These are phyloP conservation scores for Aeminium ludgeri DNA, from an alignment of 495 filamentous ascomycete genomes.

Conservation along the genomic window DNA sequence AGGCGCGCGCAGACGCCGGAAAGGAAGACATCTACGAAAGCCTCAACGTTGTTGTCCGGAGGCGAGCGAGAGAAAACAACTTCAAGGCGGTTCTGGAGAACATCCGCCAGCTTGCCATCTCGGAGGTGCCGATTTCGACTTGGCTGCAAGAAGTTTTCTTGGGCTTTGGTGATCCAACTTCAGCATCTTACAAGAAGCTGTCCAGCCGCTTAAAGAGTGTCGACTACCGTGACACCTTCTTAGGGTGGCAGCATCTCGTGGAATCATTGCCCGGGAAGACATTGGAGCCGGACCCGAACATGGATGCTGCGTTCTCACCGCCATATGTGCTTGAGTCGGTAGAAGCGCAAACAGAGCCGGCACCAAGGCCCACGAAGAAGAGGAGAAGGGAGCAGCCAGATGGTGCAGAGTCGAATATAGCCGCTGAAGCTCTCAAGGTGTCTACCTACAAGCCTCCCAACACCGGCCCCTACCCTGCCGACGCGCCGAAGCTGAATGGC, in stretches of 20 bases:
- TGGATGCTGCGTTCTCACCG: conserved; percentile 58
- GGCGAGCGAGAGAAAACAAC: conserved; percentile 85
- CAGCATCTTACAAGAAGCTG: conserved; percentile 70
- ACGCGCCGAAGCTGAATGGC: conserved; percentile 66
- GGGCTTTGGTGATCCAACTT: conserved; percentile 81
- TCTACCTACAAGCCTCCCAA: conserved; percentile 87
- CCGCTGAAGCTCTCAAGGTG: conserved; percentile 53
- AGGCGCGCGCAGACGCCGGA: conserved; percentile 41
- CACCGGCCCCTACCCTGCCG: conserved; percentile 78
- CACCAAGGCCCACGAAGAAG: conserved; percentile 47
- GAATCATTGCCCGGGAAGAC: conserved; percentile 72
- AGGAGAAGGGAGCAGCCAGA: conserved; percentile 51
- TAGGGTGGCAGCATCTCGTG: conserved; percentile 87
- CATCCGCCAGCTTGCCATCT: conserved; percentile 69
- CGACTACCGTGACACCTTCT: conserved; percentile 85
- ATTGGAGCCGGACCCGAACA: conserved; percentile 57
- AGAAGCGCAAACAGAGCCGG: conserved; percentile 23
- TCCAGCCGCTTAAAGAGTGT: conserved; percentile 58
- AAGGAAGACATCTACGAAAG: conserved; percentile 65
- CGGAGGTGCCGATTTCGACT: conserved; percentile 63
- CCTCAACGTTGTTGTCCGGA: conserved; percentile 74
- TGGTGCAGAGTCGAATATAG: conserved; percentile 36
- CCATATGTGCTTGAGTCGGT: conserved; percentile 65
- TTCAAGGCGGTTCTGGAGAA: conserved; percentile 90
- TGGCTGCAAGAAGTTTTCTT: conserved; percentile 97